A percentile compares a stretch with the other conserved stretches of the same genome.
Evolutionary conservation across 345 rosid genomes (phyloP).

Genomic region (Populus nigra): DNA sequence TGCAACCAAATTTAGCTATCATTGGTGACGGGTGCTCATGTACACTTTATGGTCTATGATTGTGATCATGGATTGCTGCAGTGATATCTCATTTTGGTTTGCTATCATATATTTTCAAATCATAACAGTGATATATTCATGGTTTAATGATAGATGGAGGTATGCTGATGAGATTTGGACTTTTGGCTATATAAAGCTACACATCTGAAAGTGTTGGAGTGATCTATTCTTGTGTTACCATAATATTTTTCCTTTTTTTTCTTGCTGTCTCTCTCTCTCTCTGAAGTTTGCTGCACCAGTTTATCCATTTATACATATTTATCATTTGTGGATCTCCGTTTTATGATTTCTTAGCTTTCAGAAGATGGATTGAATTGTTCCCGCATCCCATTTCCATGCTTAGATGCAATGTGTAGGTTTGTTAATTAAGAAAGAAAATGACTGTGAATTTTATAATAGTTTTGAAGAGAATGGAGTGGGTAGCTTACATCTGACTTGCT

Average conservation of each 20-base stretch:
- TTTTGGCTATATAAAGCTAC: not conserved
- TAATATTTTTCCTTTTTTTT: not conserved
- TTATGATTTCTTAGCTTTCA: not conserved
- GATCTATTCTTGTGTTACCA: not conserved
- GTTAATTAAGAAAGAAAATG: not conserved
- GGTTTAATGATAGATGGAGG: not conserved
- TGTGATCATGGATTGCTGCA: not conserved
- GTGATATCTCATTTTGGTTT: not conserved
- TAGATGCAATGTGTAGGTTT: not conserved
- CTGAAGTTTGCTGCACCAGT: not conserved
- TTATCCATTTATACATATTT: not conserved
- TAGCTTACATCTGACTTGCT: not conserved
- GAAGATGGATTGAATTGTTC: not conserved
- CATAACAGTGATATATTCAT: not conserved
- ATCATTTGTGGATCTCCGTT: not conserved
- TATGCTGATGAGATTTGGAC: not conserved
- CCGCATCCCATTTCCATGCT: not conserved
- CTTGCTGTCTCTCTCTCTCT: too few species aligned
- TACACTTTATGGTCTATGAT: not conserved
- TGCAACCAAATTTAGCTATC: not conserved
- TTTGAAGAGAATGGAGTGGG: not conserved
- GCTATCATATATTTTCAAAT: not conserved
- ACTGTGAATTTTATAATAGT: not conserved
- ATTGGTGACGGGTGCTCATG: not conserved
- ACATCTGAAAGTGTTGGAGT: not conserved